Evolutionary conservation across 768 basidiomycete genomes (phyloP).

Genomic region (Trametes punicea): DNA sequence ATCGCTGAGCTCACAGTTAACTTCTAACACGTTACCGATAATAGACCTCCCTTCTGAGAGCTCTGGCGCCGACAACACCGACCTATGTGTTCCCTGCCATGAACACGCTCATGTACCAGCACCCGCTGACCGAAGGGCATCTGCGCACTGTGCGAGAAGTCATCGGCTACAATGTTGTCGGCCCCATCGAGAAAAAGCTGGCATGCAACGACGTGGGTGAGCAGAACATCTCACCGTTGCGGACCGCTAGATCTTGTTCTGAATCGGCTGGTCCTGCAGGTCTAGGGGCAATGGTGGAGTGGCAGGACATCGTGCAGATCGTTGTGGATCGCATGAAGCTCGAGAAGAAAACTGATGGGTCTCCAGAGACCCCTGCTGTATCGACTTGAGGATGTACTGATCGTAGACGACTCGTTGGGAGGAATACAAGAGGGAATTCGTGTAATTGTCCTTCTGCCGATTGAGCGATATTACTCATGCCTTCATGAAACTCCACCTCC

Average conservation of each 20-base stretch:
- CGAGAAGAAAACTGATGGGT: neutral
- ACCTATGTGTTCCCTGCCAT: constrained; percentile 95
- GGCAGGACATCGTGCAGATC: constrained; percentile 80
- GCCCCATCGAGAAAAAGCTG: constrained; percentile 83
- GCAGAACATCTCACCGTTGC: constrained; percentile 25
- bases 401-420: no score
- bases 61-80: constrained; percentile 77
- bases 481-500: constrained; percentile 62
- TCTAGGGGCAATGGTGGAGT: constrained; percentile 94
- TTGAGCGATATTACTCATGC: neutral
- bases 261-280: constrained; percentile 41
- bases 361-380: neutral
- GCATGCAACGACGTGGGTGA: constrained; percentile 91
- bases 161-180: constrained; percentile 76
- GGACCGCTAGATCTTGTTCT: neutral
- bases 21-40: neutral
- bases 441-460: no score
- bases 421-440: no score
- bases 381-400: no score
- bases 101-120: constrained; percentile 98
- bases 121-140: constrained; percentile 87
- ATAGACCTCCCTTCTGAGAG: constrained; percentile 79
- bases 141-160: constrained; percentile 70
- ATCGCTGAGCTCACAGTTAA: neutral
- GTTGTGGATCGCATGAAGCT: constrained; percentile 55